phyloP scores from a whole-genome alignment of 176 grass and related monocot genomes.

The Chloris gayana region DNA sequence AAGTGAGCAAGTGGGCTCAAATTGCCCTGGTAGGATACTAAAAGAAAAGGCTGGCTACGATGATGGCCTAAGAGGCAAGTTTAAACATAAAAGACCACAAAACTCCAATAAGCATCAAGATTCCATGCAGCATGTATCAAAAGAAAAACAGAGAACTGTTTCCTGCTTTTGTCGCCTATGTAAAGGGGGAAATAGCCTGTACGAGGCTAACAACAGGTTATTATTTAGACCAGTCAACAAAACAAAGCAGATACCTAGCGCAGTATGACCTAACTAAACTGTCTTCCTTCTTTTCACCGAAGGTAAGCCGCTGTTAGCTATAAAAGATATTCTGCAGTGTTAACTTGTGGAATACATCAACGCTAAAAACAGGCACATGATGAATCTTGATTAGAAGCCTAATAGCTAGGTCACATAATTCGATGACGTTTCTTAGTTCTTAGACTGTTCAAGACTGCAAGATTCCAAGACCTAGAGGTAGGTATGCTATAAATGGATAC shows the following conservation, averaged over 20 bases:
- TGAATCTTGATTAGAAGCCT: conserved; percentile 46
- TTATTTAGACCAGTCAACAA: conserved; percentile 41
- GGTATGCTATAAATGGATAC: conserved; percentile 35
- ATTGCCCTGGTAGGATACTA: conserved; percentile 49
- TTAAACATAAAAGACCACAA: conserved; percentile 43
- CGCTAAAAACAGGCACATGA: conserved; percentile 40
- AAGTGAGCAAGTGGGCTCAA: conserved; percentile 49
- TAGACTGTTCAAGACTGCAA: conserved; percentile 23
- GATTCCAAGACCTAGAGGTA: conserved; percentile 23
- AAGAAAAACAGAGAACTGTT: conserved; percentile 47
- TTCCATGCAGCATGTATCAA: conserved; percentile 44
- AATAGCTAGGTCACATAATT: conserved; percentile 23
- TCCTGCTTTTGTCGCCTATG: conserved; percentile 46
- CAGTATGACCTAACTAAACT: conserved; percentile 44
- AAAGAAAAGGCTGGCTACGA: conserved; percentile 48
- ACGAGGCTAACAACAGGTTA: conserved; percentile 39
- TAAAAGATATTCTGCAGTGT: conserved; percentile 22
- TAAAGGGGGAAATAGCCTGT: conserved; percentile 20
- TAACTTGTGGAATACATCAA: conserved; percentile 36
- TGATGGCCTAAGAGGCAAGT: conserved; percentile 54
- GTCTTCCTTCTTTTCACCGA: conserved; percentile 23
- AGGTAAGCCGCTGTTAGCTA: conserved; percentile 19
- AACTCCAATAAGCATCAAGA: conserved; percentile 56
- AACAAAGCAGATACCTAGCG: conserved; percentile 44
- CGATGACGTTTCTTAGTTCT: conserved; percentile 25